Base-by-base conservation (phyloP, 2,329 filamentous ascomycete genomes). In the Paecilomyces formosus region DNA sequence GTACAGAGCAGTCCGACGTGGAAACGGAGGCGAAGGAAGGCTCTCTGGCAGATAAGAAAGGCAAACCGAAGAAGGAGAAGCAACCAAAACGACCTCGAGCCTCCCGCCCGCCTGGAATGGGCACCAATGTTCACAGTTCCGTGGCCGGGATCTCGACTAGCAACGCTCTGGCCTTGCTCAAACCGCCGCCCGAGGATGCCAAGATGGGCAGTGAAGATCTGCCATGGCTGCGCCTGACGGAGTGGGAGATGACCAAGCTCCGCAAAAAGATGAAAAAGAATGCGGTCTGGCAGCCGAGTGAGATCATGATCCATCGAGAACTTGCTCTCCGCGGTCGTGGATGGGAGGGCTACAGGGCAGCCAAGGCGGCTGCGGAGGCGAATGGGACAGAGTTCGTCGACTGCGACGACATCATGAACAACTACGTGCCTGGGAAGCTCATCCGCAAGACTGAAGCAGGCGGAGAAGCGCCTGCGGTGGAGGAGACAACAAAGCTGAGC, bases 251-350 rank as follows among this genome's bases (percentile, higher is more conserved):
- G 84, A 85, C 84, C 4, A 84, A 82, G 55, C 71, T 88, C 24
- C 79, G 85, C 56, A 87, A 87, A 71, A 81, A 83, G 63, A 88
- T 88, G 85, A 88, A 88, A 76, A 88, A 88, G 76, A 88, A 88
- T 62, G 83, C 84, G 5, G 80, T 85, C n/a, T 88, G 85, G 85
- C 81, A 83, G 52, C 85, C 85, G 0, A 87, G 84, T 62, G 82
- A 85, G 60, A 84, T 85, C 11, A 88, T 88, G 85, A 85, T 87
- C 53, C 78, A 83, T 58, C 81, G 85, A 31, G 84, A 87, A 70
- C 76, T 88, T n/a, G 80, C 83, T 53, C 76, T 80, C 54, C 78
- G 82, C 51, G 82, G 82, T 39, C 82, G 85, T 57, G 79, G 79
- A 3, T 79, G 77, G 74, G 78, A 80, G 52, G 77, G 76, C 21